phyloP scores from a whole-genome alignment of 2,329 filamentous ascomycete genomes.

The Cladosporium sp. region DNA sequence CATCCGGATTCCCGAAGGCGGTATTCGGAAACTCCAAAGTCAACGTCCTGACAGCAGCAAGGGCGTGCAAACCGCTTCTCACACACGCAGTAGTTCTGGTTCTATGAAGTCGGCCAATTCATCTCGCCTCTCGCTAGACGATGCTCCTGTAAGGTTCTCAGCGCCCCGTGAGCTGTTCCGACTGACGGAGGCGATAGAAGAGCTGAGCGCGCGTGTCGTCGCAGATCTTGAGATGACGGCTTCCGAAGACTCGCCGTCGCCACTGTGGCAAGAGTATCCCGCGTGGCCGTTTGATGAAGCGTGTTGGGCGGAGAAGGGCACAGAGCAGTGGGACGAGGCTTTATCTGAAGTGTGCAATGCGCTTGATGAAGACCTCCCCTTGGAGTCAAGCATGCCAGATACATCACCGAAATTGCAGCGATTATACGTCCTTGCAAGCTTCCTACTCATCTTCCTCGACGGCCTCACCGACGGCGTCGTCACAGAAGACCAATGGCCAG shows the following conservation, averaged over 20 bases:
- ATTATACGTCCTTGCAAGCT: conserved; percentile 70
- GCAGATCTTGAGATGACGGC: conserved; percentile 60
- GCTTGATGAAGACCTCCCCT: conserved; percentile 64
- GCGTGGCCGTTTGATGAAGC: conserved; percentile 58
- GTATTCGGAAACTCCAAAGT: conserved; percentile 67
- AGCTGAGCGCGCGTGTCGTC: conserved; percentile 53
- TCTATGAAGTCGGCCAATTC: not conserved
- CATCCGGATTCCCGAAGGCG: conserved; percentile 73
- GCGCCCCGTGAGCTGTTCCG: conserved; percentile 86
- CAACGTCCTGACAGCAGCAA: conserved; percentile 40
- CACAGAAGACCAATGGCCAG: conserved; percentile 64
- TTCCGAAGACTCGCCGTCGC: conserved; percentile 18
- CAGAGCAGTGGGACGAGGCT: conserved; percentile 39
- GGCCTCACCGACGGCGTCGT: conserved; percentile 78
- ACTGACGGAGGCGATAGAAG: conserved; percentile 75
- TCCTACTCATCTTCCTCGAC: conserved; percentile 68
- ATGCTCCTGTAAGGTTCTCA: conserved; percentile 62
- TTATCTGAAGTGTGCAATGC: conserved; percentile 54
- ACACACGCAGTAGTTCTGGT: not conserved
- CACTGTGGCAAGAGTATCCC: conserved; percentile 52
- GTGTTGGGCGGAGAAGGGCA: conserved; percentile 43
- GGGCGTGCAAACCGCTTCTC: conserved; percentile 6
- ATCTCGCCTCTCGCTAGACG: conserved; percentile 15
- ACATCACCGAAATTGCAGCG: conserved; percentile 62
- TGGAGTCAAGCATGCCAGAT: conserved; percentile 59